phyloP scores from a whole-genome alignment of 768 basidiomycete species.

The Auriculariales sp. region DNA sequence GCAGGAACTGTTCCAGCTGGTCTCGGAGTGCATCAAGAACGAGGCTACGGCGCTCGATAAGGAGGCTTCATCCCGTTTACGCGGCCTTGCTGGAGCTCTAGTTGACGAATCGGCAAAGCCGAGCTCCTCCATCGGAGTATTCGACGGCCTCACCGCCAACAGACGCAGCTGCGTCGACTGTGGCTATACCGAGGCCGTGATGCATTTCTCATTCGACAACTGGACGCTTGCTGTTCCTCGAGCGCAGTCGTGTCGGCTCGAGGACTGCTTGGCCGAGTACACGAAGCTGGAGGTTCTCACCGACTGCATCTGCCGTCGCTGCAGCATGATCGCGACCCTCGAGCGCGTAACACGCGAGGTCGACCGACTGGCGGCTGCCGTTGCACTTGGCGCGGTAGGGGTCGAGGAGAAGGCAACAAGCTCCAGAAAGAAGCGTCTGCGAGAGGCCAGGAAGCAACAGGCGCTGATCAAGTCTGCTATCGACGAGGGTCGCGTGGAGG shows the following conservation, averaged over 20 bases:
- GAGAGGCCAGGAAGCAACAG: constrained; percentile 56
- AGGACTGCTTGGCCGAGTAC: constrained; percentile 79
- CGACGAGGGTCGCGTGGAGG: constrained; percentile 65
- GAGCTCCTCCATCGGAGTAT: constrained; percentile 20
- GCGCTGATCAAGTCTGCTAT: constrained; percentile 45
- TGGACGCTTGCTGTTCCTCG: constrained; percentile 67
- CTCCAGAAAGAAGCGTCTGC: constrained; percentile 63
- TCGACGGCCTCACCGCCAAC: constrained; percentile 85
- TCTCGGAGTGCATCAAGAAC: constrained; percentile 79
- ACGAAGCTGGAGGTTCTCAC: constrained; percentile 75
- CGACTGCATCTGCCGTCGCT: constrained; percentile 89
- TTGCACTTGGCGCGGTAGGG: constrained; percentile 14
- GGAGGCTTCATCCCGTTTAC: constrained; percentile 52
- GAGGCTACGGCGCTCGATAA: constrained; percentile 62
- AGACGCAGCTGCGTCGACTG: constrained; percentile 76
- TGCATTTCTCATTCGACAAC: constrained; percentile 80
- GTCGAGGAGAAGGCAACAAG: constrained; percentile 30
- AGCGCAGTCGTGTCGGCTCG: constrained; percentile 52
- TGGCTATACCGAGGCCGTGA: constrained; percentile 88
- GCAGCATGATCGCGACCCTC: constrained; percentile 71
- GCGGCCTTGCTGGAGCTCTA: constrained; percentile 27
- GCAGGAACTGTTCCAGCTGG: constrained; percentile 90
- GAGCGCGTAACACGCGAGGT: constrained; percentile 47
- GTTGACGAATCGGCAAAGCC: constrained; percentile 31
- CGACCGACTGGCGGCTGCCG: constrained; percentile 35